phyloP scores from a whole-genome alignment of 176 grass and related monocot genomes.

The Metroxylon sagu region DNA sequence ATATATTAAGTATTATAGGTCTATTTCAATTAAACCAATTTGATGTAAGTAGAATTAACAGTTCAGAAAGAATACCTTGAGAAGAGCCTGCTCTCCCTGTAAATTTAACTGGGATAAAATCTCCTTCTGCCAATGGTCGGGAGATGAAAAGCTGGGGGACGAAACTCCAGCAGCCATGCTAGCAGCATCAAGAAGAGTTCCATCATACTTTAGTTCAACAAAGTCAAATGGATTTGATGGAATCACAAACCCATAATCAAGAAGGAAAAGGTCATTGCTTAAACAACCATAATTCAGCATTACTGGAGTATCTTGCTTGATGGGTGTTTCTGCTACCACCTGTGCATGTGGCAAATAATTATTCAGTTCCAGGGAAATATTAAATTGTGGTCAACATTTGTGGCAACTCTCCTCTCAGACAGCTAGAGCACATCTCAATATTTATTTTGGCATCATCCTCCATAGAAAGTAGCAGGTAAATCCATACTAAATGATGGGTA shows the following conservation, averaged over 20 bases:
- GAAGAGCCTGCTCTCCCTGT: slow-evolving; percentile 50
- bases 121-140: slow-evolving; percentile 62
- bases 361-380: too few species aligned
- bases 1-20: too few species aligned
- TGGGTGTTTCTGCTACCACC: slow-evolving; percentile 65
- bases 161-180: slow-evolving; percentile 83
- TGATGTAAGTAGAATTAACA: background rate
- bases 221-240: slow-evolving; percentile 63
- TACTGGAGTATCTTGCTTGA: slow-evolving; percentile 46
- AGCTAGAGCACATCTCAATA: too few species aligned
- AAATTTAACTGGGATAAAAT: slow-evolving; percentile 70
- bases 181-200: slow-evolving; percentile 77
- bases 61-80: slow-evolving; percentile 42
- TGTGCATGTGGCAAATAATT: slow-evolving; percentile 14
- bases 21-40: too few species aligned
- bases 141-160: slow-evolving; percentile 64
- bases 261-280: slow-evolving; percentile 82
- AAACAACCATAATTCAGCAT: slow-evolving; percentile 88
- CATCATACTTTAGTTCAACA: slow-evolving; percentile 86
- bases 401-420: too few species aligned
- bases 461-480: too few species aligned
- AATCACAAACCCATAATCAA: slow-evolving; percentile 97
- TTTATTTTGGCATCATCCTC: too few species aligned
- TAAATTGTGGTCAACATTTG: too few species aligned
- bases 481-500: too few species aligned